These are phyloP conservation scores for Pyropia haitanensis DNA, from an alignment of 23 red algal genomes.

Conservation along the genomic window DNA sequence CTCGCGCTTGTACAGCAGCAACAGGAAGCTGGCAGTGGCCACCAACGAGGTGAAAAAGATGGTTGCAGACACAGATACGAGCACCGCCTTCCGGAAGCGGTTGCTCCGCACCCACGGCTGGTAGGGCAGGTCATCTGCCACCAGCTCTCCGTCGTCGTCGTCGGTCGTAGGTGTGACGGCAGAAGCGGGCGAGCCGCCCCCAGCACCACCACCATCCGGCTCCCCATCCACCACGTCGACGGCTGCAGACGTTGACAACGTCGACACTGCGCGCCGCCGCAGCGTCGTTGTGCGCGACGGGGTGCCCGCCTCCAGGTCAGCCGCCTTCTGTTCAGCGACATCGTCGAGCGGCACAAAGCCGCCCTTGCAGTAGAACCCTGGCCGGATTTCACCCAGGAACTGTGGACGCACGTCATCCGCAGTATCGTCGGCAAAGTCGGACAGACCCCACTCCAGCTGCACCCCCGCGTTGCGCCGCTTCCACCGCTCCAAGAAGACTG, in stretches of 20 bases:
- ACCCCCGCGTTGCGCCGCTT: slow-evolving; percentile 55
- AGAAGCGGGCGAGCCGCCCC: background rate
- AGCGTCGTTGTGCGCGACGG: background rate
- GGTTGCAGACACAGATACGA: slow-evolving; percentile 9
- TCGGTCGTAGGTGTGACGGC: background rate
- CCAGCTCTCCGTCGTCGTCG: background rate
- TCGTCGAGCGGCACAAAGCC: slow-evolving; percentile 59
- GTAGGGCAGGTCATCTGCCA: no score
- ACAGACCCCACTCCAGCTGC: slow-evolving; percentile 33
- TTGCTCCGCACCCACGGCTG: slow-evolving; percentile 1
- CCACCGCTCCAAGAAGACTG: slow-evolving; percentile 59
- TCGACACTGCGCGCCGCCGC: no score
- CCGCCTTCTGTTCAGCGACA: slow-evolving; percentile 1
- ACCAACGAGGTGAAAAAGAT: slow-evolving; percentile 31
- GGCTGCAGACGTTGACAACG: no score
- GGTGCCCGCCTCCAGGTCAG: background rate
- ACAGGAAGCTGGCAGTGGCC: slow-evolving; percentile 34
- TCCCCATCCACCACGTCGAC: no score
- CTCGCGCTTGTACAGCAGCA: slow-evolving; percentile 42
- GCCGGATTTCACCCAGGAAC: slow-evolving; percentile 31
- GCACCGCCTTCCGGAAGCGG: slow-evolving; percentile 18
- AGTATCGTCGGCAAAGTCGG: slow-evolving; percentile 52
- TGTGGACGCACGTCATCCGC: slow-evolving; percentile 50
- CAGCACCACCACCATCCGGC: no score
- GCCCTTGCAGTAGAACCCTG: slow-evolving; percentile 52